Evolutionary conservation across 2,329 filamentous ascomycete species (phyloP).

Genomic region (Volutella citrinella): DNA sequence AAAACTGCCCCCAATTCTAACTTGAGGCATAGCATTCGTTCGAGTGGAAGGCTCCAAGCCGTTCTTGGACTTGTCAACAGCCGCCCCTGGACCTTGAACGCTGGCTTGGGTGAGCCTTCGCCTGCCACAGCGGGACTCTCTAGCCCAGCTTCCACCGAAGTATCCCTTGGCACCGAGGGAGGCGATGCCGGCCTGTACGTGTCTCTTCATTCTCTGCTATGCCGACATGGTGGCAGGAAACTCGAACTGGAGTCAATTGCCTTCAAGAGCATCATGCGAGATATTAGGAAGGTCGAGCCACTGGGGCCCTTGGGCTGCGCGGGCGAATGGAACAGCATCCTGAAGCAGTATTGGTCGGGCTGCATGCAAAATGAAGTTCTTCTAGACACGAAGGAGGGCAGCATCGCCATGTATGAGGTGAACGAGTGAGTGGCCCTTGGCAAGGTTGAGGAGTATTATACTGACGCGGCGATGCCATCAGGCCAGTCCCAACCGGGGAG

Average conservation of each 20-base stretch:
- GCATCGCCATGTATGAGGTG: slow-evolving; percentile 18
- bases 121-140: neutral
- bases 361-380: no score
- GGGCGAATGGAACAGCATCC: neutral
- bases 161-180: no score
- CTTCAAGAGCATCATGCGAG: slow-evolving; percentile 12
- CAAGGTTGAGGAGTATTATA: neutral
- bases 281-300: slow-evolving; percentile 1
- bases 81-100: neutral
- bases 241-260: slow-evolving; percentile 19
- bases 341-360: no score
- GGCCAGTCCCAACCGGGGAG: neutral
- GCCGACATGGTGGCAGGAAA: slow-evolving; percentile 21
- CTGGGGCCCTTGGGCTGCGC: neutral
- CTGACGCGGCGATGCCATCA: slow-evolving; percentile 3
- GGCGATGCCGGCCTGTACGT: no score
- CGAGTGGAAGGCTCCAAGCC: slow-evolving; percentile 16
- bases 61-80: slow-evolving; percentile 14
- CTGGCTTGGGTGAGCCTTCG: neutral
- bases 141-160: no score
- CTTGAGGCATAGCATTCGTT: no score
- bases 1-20: no score
- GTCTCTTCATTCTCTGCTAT: no score
- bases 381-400: slow-evolving; percentile 12
- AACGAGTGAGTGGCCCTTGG: slow-evolving; percentile 12